Evolutionary conservation across 257 asterid species (phyloP), one percentile per base, ranked within the genome.

Genomic region (Nicotiana otophora): DNA sequence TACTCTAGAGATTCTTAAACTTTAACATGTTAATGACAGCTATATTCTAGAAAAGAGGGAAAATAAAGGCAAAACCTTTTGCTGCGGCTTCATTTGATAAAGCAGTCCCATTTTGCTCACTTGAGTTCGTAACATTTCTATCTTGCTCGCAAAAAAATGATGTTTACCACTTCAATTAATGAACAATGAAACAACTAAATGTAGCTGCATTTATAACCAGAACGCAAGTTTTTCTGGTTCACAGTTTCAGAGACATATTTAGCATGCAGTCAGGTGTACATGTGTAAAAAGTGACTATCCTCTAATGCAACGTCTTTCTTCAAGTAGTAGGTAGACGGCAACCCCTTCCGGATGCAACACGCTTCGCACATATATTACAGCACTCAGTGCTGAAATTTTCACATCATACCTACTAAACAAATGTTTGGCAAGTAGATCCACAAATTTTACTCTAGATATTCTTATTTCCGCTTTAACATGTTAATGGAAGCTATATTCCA

Each of bases 41-140:
- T 48, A 74, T 48, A 74, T 74, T 58, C 62, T 42, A 74, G 80
- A 74, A 74, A 26, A 61, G 16, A 62, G 57, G 69, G 16, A 58
- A 34, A 77, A 77, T 23, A 67, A 83, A 80, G 83, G 39, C 54
- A 42, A 84, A 81, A 92, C 94, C 94, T 90, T 86, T 88, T 10
- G 84, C 75, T 26, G 83, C 51, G 33, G 88, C 78, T 85, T 87
- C 93, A 76, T 65, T 63, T 68, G 82, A 74, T 23, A 88, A 78
- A 76, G 88, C 74, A 42, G 83, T 84, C 63, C 74, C 84, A 82
- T 70, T 89, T 84, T 86, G 84, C 83, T 58, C 88, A 87, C 76
- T 86, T 57, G 86, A 55, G 64, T 53, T 81, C 30, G 86, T 83
- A 83, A 76, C 85, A 86, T 39, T 87, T 77, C 77, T 89, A 62